phyloP scores from a whole-genome alignment of 441 rosid genomes.

The Gossypium gossypioides region DNA sequence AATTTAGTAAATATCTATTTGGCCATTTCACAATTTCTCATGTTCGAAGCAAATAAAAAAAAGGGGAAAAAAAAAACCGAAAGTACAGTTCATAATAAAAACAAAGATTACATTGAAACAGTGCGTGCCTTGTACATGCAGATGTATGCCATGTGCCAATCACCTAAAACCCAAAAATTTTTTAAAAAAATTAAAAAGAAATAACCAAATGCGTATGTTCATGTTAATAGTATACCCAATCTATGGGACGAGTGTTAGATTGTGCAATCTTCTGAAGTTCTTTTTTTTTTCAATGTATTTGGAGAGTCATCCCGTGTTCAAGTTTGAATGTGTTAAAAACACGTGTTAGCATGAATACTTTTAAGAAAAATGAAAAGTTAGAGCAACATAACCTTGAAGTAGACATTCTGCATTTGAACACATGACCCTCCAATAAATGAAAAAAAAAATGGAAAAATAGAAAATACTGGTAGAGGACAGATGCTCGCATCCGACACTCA shows the following conservation, averaged over 20 bases:
- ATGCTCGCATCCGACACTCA: not conserved
- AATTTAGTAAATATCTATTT: conserved; percentile 10
- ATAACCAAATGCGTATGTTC: not conserved
- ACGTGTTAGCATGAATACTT: not conserved
- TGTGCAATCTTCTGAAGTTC: not conserved
- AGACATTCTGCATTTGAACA: not conserved
- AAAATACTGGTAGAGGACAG: not conserved
- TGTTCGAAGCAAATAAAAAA: not conserved
- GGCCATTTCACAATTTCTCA: conserved; percentile 14
- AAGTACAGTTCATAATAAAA: not conserved
- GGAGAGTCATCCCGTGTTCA: too few relatives aligned
- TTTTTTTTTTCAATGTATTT: not conserved
- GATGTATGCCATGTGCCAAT: conserved; percentile 96
- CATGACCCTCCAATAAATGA: not conserved
- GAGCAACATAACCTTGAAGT: not conserved
- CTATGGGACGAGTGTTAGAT: not conserved
- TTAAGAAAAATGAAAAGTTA: not conserved
- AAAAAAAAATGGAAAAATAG: not conserved
- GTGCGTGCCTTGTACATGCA: conserved; percentile 78
- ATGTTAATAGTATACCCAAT: not conserved
- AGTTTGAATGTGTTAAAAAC: not conserved
- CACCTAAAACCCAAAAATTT: conserved; percentile 35
- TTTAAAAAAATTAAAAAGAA: not conserved
- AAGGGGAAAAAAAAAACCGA: not conserved
- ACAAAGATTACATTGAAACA: conserved; percentile 36